phyloP scores from a whole-genome alignment of 768 basidiomycete genomes.

The Roridomyces roridus region DNA sequence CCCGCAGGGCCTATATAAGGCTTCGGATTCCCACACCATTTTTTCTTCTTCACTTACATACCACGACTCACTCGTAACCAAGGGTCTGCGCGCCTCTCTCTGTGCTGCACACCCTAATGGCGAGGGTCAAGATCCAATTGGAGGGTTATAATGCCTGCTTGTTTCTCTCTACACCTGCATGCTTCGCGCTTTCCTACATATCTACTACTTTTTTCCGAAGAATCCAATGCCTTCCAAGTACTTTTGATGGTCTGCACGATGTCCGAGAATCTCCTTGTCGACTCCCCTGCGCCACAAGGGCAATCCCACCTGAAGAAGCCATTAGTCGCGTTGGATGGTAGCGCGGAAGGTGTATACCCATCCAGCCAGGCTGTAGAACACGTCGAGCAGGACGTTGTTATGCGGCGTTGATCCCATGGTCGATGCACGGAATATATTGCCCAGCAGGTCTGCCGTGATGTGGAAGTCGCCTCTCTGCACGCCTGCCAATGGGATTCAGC shows the following conservation, averaged over 20 bases:
- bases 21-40: constrained; percentile 10
- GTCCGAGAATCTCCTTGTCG: constrained; percentile 39
- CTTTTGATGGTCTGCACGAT: constrained; percentile 41
- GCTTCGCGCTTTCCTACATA: constrained; percentile 50
- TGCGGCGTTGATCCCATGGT: constrained; percentile 62
- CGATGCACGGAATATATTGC: constrained; percentile 61
- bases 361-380: constrained; percentile 46
- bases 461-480: constrained; percentile 66
- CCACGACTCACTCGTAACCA: constrained; percentile 67
- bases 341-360: constrained; percentile 37
- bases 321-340: not conserved
- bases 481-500: constrained; percentile 41
- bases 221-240: constrained; percentile 36
- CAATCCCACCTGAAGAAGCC: constrained; percentile 40
- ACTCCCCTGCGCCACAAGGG: constrained; percentile 45
- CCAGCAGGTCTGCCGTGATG: constrained; percentile 66
- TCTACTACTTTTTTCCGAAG: constrained; percentile 22
- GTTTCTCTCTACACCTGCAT: constrained; percentile 35
- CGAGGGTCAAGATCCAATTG: constrained; percentile 72
- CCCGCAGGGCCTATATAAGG: constrained; percentile 32
- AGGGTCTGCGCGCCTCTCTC: constrained; percentile 56
- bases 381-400: constrained; percentile 58
- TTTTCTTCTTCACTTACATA: constrained; percentile 51
- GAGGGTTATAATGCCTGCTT: constrained; percentile 77
- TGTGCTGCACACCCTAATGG: constrained; percentile 74